Evolutionary conservation across 2,329 filamentous ascomycete genomes (phyloP), one percentile per base, ranked within the genome.

Genomic region (Hypomyces rosellus): DNA sequence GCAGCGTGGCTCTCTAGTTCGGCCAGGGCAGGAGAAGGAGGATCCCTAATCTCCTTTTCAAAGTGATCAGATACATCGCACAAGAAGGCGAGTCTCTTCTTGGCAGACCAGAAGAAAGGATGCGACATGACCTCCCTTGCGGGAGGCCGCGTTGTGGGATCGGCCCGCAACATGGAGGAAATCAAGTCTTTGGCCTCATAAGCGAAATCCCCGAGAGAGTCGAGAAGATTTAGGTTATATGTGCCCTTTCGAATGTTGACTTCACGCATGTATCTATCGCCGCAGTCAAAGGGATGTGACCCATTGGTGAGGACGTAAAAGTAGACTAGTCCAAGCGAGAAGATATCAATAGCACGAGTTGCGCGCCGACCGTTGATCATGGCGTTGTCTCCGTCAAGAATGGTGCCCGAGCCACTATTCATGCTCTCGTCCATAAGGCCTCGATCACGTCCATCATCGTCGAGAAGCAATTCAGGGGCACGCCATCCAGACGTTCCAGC

Each of bases 281-380:
- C 91, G 55, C 90, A 91, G 64, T 96, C 92, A 61, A 95, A 99
- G 0, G 93, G 93, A 66, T 99, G 93, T 1, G 80, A 82, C 14
- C 93, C 93, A 55, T 90, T 88, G 1, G 92, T 96, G 53, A 99
- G 77, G n/a, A 97, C 91, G 66, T 96, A 99, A 72, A 91, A 97
- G 74, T 96, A 99, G n/a, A 99, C 90, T 48, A 96, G 86, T 1
- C 93, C 93, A 34, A 99, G 79, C 0, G 91, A 96, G 72, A 99
- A 99, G 22, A 99, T 96, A 64, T 99, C 93, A 54, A 97, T 96
- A 8, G 93, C 89, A 42, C 93, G 86, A 42, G 95, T 99, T 6
- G 95, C 92, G 46, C 93, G 87, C 52, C 90, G 85, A 43, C 61
- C 62, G 58, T 82, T 83, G 14, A 50, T 75, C 70, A 74, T 78